phyloP scores from a whole-genome alignment of 306 rosid genomes.

The Vigna radiata region DNA sequence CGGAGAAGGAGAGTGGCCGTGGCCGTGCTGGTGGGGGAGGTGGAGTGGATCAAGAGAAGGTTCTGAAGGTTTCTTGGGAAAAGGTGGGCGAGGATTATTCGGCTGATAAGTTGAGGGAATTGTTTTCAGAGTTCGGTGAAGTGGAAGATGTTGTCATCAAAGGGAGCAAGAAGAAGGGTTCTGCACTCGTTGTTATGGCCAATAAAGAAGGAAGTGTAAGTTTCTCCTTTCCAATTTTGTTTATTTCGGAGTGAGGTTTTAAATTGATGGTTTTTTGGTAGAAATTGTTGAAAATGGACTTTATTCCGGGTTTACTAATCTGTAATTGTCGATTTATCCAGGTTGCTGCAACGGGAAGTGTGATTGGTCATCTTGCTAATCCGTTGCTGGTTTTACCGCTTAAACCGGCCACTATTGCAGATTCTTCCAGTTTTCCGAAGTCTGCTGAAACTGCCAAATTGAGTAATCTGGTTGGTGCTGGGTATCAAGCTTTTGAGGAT shows the following conservation, averaged over 20 bases:
- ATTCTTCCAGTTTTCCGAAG: conserved; percentile 51
- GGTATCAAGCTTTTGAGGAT: conserved; percentile 83
- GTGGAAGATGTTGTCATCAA: conserved; percentile 94
- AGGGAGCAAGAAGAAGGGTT: conserved; percentile 76
- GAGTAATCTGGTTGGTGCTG: conserved; percentile 72
- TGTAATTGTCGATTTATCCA: conserved; percentile 44
- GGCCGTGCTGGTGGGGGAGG: conserved; percentile 34
- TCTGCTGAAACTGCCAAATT: conserved; percentile 55
- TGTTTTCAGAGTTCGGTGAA: conserved; percentile 76
- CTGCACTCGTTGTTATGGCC: conserved; percentile 89
- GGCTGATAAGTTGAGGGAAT: conserved; percentile 69
- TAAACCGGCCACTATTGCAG: conserved; percentile 59
- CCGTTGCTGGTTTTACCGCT: conserved; percentile 85
- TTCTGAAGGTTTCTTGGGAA: conserved; percentile 93
- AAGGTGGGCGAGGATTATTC: conserved; percentile 80
- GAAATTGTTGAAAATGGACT: not conserved
- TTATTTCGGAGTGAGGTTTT: not conserved
- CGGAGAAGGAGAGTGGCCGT: conserved; percentile 36
- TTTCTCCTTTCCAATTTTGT: not conserved
- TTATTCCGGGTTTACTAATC: not conserved
- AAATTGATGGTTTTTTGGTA: not conserved
- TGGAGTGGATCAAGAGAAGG: conserved; percentile 66
- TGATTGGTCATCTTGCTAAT: conserved; percentile 78
- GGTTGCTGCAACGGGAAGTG: conserved; percentile 71
- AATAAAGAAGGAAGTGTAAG: conserved; percentile 88